These are phyloP conservation scores for Aspergillus leporis DNA, from an alignment of 495 filamentous ascomycete species.

Conservation along the genomic window DNA sequence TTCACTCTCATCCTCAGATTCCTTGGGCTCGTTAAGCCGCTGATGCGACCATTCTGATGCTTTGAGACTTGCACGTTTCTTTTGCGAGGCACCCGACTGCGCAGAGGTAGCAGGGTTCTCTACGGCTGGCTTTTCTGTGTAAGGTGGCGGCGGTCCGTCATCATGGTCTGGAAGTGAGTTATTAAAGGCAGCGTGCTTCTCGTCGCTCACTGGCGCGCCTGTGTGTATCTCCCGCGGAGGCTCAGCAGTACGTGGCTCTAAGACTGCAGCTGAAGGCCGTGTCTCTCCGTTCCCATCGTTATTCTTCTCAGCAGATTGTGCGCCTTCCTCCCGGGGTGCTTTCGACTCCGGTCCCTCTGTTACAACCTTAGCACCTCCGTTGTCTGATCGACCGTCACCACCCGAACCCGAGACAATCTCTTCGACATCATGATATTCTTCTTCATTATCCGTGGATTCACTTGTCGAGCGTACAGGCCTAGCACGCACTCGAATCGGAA, in stretches of 20 bases:
- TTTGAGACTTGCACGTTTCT: constrained; percentile 23
- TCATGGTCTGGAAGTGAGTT: neutral
- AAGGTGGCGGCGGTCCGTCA: constrained; percentile 21
- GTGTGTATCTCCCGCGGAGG: neutral
- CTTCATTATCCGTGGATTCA: constrained; percentile 21
- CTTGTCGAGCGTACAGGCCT: constrained; percentile 18
- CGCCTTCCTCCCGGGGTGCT: constrained; percentile 8
- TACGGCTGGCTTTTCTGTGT: constrained; percentile 20
- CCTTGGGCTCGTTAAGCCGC: constrained; percentile 60
- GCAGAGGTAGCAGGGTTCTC: constrained; percentile 7
- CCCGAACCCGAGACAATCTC: constrained; percentile 11
- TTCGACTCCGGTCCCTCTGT: neutral
- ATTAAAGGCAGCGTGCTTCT: constrained; percentile 6
- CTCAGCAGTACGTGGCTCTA: constrained; percentile 6
- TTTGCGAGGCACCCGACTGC: constrained; percentile 19
- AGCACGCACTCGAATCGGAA: constrained; percentile 40
- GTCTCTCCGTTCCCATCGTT: neutral
- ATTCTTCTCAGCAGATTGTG: neutral
- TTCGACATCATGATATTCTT: constrained; percentile 25
- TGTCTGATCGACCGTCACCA: constrained; percentile 2
- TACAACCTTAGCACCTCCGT: constrained; percentile 11
- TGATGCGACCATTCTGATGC: constrained; percentile 93
- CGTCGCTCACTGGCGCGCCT: neutral
- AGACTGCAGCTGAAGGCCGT: neutral
- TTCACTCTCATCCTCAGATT: constrained; percentile 42